Evolutionary conservation across 2,329 filamentous ascomycete genomes (phyloP).

Genomic region (Fusarium floridanum): DNA sequence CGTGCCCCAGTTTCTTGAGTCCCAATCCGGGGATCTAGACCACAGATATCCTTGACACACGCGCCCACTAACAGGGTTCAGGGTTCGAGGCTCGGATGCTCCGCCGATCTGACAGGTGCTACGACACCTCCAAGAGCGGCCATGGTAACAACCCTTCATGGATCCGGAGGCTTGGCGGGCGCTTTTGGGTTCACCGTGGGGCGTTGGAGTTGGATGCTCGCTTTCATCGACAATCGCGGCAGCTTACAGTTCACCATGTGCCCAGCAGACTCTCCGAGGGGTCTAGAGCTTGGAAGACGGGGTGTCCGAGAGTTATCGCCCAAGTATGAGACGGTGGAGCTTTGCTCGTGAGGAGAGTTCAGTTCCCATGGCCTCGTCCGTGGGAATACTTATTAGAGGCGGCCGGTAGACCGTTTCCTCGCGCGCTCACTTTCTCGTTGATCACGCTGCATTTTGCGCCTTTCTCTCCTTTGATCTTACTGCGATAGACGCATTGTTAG

Average conservation of each 20-base stretch:
- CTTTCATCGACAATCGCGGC: background rate
- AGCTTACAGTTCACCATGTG: constrained; percentile 5
- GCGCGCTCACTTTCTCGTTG: constrained; percentile 20
- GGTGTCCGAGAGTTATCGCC: constrained; percentile 12
- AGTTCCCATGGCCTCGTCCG: constrained; percentile 8
- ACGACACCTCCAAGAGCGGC: constrained; percentile 10
- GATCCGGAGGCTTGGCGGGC: constrained; percentile 26
- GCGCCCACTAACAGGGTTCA: constrained; percentile 42
- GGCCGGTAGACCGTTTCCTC: constrained; percentile 3
- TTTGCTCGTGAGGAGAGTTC: background rate
- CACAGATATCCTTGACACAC: constrained; percentile 31
- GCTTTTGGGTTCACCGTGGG: constrained; percentile 20
- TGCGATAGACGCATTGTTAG: background rate
- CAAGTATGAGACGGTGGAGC: constrained; percentile 15
- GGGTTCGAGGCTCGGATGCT: constrained; percentile 36
- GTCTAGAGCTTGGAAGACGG: background rate
- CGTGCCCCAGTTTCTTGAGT: constrained; percentile 24
- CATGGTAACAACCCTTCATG: constrained; percentile 5
- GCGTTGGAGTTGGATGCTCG: constrained; percentile 13
- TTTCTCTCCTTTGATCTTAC: constrained; percentile 19
- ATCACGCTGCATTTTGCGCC: constrained; percentile 8
- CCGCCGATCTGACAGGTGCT: constrained; percentile 33
- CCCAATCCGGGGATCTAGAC: constrained; percentile 38
- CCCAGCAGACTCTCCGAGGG: background rate
- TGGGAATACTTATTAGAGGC: constrained; percentile 21